Evolutionary conservation across 225 moss, liverwort and hornwort genomes (phyloP).

Genomic region (Asterella californica): DNA sequence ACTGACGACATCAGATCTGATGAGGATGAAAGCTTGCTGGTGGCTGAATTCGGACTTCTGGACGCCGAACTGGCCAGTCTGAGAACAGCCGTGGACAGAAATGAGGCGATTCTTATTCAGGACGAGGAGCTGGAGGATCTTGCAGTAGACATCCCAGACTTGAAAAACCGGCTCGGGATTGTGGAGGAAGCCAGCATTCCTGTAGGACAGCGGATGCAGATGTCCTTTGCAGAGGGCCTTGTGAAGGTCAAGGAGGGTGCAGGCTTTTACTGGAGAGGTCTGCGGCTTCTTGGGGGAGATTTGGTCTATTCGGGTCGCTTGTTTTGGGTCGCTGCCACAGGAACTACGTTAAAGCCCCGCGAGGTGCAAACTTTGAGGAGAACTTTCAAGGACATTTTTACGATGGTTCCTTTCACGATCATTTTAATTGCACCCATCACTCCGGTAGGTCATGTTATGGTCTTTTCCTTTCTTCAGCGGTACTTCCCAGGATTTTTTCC

Average conservation of each 20-base stretch:
- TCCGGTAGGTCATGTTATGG: conserved; percentile 53
- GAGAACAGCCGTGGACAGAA: conserved; percentile 46
- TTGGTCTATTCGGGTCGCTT: conserved; percentile 42
- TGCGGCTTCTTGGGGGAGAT: conserved; percentile 51
- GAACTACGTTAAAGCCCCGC: conserved; percentile 48
- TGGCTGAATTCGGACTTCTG: conserved; percentile 49
- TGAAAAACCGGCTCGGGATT: conserved; percentile 50
- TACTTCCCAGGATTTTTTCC: conserved; percentile 58
- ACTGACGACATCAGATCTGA: conserved; percentile 52
- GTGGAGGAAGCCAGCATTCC: conserved; percentile 55
- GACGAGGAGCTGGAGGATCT: conserved; percentile 56
- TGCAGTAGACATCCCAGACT: conserved; percentile 47
- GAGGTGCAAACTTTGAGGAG: conserved; percentile 52
- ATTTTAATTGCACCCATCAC: conserved; percentile 53
- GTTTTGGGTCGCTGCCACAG: conserved; percentile 51
- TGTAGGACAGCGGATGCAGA: conserved; percentile 34
- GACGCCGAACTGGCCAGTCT: conserved; percentile 48
- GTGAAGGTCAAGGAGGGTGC: conserved; percentile 48
- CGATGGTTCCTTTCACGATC: conserved; percentile 55
- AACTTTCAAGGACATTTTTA: conserved; percentile 45
- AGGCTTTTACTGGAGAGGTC: conserved; percentile 49
- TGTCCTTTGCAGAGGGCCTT: conserved; percentile 25
- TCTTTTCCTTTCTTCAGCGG: conserved; percentile 54
- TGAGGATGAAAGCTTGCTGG: conserved; percentile 54
- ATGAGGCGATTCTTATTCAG: conserved; percentile 48